Evolutionary conservation across 305 asterid genomes (phyloP).

Genomic region (Ilex paraguariensis): DNA sequence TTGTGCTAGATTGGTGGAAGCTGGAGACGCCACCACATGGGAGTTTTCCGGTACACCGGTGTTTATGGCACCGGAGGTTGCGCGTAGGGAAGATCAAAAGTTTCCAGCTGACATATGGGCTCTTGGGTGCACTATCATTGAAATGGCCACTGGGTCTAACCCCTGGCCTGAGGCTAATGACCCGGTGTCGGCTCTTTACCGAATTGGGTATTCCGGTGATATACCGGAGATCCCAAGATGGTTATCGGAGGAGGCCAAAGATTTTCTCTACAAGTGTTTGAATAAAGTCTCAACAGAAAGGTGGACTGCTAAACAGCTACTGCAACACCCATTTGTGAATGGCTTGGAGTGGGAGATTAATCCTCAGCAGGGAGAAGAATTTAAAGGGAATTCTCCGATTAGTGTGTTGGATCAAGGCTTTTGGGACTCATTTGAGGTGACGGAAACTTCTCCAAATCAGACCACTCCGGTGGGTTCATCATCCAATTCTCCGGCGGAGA

Average conservation of each 20-base stretch:
- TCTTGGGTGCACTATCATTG: constrained; percentile 5
- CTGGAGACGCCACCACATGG: neutral
- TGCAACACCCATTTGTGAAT: constrained; percentile 4
- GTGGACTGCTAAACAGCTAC: constrained; percentile 9
- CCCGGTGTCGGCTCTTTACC: constrained; percentile 1
- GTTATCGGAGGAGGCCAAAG: neutral
- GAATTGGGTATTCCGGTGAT: constrained; percentile 3
- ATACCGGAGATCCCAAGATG: constrained; percentile 1
- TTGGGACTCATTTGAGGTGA: neutral
- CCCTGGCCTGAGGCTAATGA: neutral
- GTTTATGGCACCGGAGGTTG: constrained; percentile 13
- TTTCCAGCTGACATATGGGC: constrained; percentile 12
- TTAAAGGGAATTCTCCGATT: neutral
- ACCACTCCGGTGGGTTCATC: neutral
- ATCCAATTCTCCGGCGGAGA: constrained; percentile 26
- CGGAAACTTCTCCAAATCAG: neutral
- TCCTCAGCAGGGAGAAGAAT: neutral
- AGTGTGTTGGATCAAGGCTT: neutral
- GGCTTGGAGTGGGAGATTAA: neutral
- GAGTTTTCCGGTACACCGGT: constrained; percentile 2
- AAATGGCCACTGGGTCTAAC: constrained; percentile 8
- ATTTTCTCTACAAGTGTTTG: constrained; percentile 5
- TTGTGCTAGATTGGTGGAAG: constrained; percentile 17
- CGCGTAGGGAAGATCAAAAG: constrained; percentile 1
- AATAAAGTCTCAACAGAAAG: constrained; percentile 1